Evolutionary conservation across 176 grass and related monocot species (phyloP).

Genomic region (Elaeis guineensis): DNA sequence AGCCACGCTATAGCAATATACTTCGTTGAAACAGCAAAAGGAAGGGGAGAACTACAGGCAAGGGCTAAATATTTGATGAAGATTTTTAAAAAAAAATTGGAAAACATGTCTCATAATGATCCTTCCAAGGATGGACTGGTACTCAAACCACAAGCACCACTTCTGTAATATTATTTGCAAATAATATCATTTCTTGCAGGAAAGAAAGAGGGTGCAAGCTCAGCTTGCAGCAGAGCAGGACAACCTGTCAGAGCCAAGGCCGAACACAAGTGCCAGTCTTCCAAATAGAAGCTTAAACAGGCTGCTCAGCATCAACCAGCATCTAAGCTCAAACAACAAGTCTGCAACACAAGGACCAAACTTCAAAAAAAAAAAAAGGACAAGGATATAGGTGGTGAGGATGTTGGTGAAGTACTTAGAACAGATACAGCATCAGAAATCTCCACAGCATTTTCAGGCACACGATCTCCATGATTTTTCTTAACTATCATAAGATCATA

Average conservation of each 20-base stretch:
- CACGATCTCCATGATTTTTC: slow-evolving; percentile 41
- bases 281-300: slow-evolving; percentile 55
- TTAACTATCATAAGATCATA: not conserved
- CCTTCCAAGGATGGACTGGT: too few species aligned
- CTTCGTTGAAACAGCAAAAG: slow-evolving; percentile 58
- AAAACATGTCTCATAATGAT: not conserved
- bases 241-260: slow-evolving; percentile 35
- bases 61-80: slow-evolving; percentile 37
- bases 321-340: slow-evolving; percentile 30
- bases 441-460: slow-evolving; percentile 30
- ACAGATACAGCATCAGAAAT: slow-evolving; percentile 43
- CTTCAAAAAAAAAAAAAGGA: slow-evolving; percentile 31
- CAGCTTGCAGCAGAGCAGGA: slow-evolving; percentile 43
- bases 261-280: slow-evolving; percentile 47
- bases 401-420: slow-evolving; percentile 23
- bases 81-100: not conserved
- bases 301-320: slow-evolving; percentile 32
- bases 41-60: slow-evolving; percentile 80
- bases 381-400: slow-evolving; percentile 24
- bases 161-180: too few species aligned
- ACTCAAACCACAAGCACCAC: too few species aligned
- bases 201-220: slow-evolving; percentile 75
- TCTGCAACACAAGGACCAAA: slow-evolving; percentile 31
- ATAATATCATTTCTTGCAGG: slow-evolving; percentile 35
- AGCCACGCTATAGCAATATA: slow-evolving; percentile 80